Evolutionary conservation across 73 alveolate species (phyloP).

Genomic region (Tetrahymena borealis): DNA sequence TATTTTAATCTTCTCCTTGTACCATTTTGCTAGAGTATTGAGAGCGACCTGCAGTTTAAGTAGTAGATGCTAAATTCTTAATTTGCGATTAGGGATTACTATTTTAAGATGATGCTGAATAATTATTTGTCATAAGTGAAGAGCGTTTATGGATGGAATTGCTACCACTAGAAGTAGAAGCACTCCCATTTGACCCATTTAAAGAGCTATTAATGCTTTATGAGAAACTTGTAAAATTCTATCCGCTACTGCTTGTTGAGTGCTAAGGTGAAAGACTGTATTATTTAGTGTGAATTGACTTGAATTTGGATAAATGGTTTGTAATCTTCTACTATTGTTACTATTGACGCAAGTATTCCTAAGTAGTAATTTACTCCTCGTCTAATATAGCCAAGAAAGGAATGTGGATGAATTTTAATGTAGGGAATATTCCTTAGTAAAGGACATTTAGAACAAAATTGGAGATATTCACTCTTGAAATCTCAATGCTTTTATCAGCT

Average conservation of each 20-base stretch:
- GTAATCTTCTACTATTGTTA: not conserved
- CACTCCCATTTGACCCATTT: not conserved
- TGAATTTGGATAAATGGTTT: not conserved
- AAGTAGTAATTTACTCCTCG: not conserved
- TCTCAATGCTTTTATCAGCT: not conserved
- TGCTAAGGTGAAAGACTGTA: not conserved
- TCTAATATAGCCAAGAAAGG: not conserved
- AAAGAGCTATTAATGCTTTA: not conserved
- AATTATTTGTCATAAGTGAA: not conserved
- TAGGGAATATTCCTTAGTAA: not conserved
- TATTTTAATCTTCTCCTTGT: too few relatives aligned
- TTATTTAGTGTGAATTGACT: not conserved
- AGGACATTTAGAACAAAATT: not conserved
- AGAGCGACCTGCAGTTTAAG: too few relatives aligned
- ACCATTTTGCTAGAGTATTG: too few relatives aligned
- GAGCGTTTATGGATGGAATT: not conserved
- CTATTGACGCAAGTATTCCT: not conserved
- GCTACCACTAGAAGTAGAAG: not conserved
- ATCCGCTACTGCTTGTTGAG: not conserved
- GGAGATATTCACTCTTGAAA: not conserved
- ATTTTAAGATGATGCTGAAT: too few relatives aligned
- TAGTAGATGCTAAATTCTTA: too few relatives aligned
- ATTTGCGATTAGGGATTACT: too few relatives aligned
- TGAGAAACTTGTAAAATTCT: not conserved
- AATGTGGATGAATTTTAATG: not conserved